Percentiles rank a stretch among this genome's conserved stretches.
Evolutionary conservation across 2,329 filamentous ascomycete genomes (phyloP).

Genomic region (Teratosphaeria gauchensis): DNA sequence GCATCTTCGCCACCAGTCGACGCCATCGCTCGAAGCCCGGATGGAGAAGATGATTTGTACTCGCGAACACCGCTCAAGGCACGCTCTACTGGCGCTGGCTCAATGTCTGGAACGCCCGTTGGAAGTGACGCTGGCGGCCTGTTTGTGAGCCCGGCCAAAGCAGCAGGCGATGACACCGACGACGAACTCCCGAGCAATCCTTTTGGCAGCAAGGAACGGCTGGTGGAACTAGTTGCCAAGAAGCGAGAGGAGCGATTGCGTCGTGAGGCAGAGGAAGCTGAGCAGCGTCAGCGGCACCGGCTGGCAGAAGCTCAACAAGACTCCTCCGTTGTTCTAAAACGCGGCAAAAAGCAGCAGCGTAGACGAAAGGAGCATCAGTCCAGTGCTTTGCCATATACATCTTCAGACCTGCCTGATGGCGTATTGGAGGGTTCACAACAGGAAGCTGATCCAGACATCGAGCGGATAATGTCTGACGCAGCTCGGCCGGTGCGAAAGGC

Average conservation of each 20-base stretch:
- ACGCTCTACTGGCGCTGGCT: constrained; percentile 1
- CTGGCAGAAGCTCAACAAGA: background rate
- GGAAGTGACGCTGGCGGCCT: constrained; percentile 9
- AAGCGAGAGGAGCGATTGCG: constrained; percentile 22
- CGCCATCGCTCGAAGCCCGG: background rate
- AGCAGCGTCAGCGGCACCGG: background rate
- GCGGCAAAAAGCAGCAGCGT: background rate
- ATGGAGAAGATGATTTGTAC: constrained; percentile 21
- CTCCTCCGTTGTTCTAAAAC: background rate
- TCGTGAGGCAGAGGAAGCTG: constrained; percentile 10
- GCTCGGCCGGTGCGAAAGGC: constrained; percentile 69
- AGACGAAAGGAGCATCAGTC: background rate
- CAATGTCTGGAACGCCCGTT: constrained; percentile 8
- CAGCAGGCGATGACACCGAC: constrained; percentile 6
- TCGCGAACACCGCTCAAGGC: constrained; percentile 17
- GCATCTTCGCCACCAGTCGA: constrained; percentile 1
- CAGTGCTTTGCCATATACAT: constrained; percentile 4
- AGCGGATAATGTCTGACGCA: constrained; percentile 25
- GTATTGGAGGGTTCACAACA: constrained; percentile 12
- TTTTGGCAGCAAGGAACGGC: constrained; percentile 14
- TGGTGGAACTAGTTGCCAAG: constrained; percentile 22
- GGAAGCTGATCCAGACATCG: constrained; percentile 13
- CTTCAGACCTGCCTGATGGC: constrained; percentile 20
- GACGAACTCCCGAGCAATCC: constrained; percentile 15
- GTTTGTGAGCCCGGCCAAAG: constrained; percentile 24